Conservation (phyloP, 306 rosid genomes). For the Ormosia emarginata region DNA sequence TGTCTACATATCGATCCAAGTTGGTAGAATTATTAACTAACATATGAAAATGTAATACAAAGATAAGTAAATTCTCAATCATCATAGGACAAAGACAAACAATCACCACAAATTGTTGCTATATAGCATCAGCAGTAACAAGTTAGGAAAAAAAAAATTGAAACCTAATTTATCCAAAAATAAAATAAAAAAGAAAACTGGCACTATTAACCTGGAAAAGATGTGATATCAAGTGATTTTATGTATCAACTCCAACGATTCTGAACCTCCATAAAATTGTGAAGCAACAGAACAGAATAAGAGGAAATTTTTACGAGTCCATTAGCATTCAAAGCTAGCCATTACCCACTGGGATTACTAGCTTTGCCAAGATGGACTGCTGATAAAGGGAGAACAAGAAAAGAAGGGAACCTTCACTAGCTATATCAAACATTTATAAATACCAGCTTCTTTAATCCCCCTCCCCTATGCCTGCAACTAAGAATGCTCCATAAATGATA, state of each 20-base stretch:
- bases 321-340: conserved; percentile 74
- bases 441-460: background rate
- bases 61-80: background rate
- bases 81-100: background rate
- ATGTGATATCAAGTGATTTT: background rate
- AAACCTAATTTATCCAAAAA: background rate
- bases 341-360: conserved; percentile 34
- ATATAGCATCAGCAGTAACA: background rate
- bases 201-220: too few species aligned
- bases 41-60: background rate
- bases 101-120: background rate
- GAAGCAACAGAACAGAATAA: conserved; percentile 37
- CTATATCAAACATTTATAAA: background rate
- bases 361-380: conserved; percentile 76
- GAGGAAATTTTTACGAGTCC: conserved; percentile 37
- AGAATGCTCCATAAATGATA: background rate
- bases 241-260: conserved; percentile 47
- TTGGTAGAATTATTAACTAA: background rate
- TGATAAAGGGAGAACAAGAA: background rate
- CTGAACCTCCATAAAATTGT: conserved; percentile 30
- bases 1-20: background rate
- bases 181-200: background rate
- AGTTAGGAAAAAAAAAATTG: background rate
- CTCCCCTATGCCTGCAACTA: background rate
- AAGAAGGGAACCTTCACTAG: background rate